Evolutionary conservation across 495 filamentous ascomycete species (phyloP).

Genomic region (Podospora tetraspora): DNA sequence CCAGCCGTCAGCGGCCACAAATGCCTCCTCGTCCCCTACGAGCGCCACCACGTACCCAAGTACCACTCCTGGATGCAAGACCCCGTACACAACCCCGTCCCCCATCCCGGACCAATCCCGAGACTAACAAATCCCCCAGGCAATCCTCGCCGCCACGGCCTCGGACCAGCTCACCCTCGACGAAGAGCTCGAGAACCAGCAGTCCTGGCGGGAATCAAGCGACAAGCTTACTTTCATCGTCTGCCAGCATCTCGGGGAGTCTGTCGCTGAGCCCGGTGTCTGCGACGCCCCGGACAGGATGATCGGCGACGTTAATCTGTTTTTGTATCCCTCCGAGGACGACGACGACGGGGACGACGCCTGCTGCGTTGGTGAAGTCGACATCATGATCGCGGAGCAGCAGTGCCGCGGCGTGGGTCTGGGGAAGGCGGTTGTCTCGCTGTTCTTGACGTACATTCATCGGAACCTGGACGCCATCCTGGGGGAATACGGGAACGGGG

Average conservation of each 20-base stretch:
- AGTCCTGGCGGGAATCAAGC: slow-evolving; percentile 66
- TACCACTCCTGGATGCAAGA: slow-evolving; percentile 94
- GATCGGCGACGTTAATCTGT: slow-evolving; percentile 85
- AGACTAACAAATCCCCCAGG: slow-evolving; percentile 39
- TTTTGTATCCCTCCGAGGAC: slow-evolving; percentile 52
- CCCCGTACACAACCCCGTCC: slow-evolving; percentile 49
- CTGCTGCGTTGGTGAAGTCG: slow-evolving; percentile 61
- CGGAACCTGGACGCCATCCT: slow-evolving; percentile 47
- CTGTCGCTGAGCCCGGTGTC: slow-evolving; percentile 27
- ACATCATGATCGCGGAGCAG: slow-evolving; percentile 78
- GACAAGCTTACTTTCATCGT: slow-evolving; percentile 74
- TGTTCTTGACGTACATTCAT: slow-evolving; percentile 63
- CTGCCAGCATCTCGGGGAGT: slow-evolving; percentile 40
- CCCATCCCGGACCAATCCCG: too few species aligned
- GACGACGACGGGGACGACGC: slow-evolving; percentile 25
- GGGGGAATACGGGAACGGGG: slow-evolving; percentile 47
- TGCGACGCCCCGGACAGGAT: slow-evolving; percentile 55
- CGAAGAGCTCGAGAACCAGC: slow-evolving; percentile 83
- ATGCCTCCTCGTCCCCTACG: slow-evolving; percentile 82
- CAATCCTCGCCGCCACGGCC: slow-evolving; percentile 76
- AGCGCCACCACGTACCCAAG: slow-evolving; percentile 66
- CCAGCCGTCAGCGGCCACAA: slow-evolving; percentile 40
- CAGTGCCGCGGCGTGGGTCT: slow-evolving; percentile 56
- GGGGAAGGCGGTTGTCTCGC: slow-evolving; percentile 58
- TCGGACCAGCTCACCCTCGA: slow-evolving; percentile 72